Evolutionary conservation across 2,329 filamentous ascomycete genomes (phyloP), one percentile per base, ranked within the genome.

Genomic region (Dothistroma septosporum): DNA sequence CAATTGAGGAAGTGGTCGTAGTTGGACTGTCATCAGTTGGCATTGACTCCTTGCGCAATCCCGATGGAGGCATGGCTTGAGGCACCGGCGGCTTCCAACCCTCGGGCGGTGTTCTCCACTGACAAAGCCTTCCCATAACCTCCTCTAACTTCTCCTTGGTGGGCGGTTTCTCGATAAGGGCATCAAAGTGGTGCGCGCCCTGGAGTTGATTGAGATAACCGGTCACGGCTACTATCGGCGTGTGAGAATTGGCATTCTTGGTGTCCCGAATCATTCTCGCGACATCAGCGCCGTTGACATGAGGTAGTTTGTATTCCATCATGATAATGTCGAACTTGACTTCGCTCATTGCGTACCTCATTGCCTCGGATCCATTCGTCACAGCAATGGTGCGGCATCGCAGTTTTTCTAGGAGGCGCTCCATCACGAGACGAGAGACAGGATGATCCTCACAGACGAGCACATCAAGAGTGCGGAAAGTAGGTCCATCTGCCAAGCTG

Each of bases 291-390:
- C 94, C 94, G 69, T 92, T 97, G 71, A 97, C 92, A 72, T 96
- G 91, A 10, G 94, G 93, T 50, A 99, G 80, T 74, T 93, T 95
- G 78, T 92, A 97, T 76, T 99, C 94, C 76, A 96, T 93, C 81
- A 99, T 94, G 73, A 99, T 97, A 69, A 97, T 91, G 76, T 99
- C 94, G 72, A 97, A 99, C 72, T 97, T 96, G 73, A 99, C 93
- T 73, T 97, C 93, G 71, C 93, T 93, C 82, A 96, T 90, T 31
- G 94, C 92, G 76, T 94, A 96, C 22, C 93, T 87, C 69, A 96
- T 88, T 11, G 93, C 94, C 72, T 99, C 94, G 0, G 91, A 88
- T 0, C 94, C 94, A 68, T 92, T 96, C 2, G 88, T 84, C 4
- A 94, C 93, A 2, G 91, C 92, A 70, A 99, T 94, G 9, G 93